Base-by-base conservation (phyloP, 495 filamentous ascomycete species). In the Podospora sp. region DNA sequence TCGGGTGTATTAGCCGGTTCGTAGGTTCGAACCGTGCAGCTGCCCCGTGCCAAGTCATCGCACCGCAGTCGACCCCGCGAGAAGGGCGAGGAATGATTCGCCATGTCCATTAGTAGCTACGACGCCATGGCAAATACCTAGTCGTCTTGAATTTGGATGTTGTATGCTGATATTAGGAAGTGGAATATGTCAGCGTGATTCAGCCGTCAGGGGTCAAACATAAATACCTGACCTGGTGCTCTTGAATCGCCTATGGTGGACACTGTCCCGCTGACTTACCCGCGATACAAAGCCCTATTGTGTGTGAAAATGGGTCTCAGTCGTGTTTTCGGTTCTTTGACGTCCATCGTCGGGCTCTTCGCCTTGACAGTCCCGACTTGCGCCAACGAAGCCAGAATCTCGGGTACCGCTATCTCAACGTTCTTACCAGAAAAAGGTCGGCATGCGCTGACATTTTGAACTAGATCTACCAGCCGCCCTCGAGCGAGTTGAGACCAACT, bases 381-480 rank as follows among this genome's bases (percentile, higher is more conserved):
- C 29, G 29, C 29, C 29, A 8, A 33, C 29, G 8, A 33, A 33
- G 29, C 29, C 29, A 8, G 4, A 6, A 14, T 46, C 40, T 46
- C 40, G 2, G 40, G 40, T 18, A 46, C 11, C 40, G 12, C 12
- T 36, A 36, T 36, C 33, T 36, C 33, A 36, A 36, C 33, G 33
- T 36, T 6, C 33, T 36, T 36, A 36, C 6, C 33, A 36, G 6
- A 12, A 6, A 33, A 33, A 16, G 3, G 11, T n/a, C n/a, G n/a
- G n/a, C n/a, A n/a, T n/a, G n/a, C 14, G 40, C 40, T 46, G 52
- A 55, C 52, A 55, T 2, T 26, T 22, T 52, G 16, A 4, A n/a
- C 3, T n/a, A 55, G 52, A 22, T n/a, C 2, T 26, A 9, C 16
- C 75, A 33, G 55, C 55, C 11, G 58, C 33, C 6, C 14, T 61